Conservation (phyloP, 1,139 yeast species). For the Debaryomycetaceae sp. region DNA sequence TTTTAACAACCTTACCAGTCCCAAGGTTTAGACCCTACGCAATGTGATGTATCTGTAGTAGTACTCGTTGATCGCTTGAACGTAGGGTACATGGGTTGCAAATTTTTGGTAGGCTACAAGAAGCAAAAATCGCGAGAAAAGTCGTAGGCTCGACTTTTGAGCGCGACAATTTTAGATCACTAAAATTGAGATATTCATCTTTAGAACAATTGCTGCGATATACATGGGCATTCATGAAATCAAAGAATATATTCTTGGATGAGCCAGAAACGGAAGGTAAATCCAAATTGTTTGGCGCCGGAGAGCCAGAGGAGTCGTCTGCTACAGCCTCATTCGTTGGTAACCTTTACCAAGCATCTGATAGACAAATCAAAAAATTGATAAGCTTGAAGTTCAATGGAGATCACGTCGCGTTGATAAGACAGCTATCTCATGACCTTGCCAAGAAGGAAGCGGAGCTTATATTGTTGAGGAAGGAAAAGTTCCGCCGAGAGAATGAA, state of each 20-base stretch:
- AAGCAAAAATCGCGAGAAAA: background rate
- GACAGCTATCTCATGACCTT: constrained; percentile 49
- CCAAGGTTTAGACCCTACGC: too few species aligned
- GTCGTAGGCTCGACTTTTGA: background rate
- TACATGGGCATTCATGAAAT: constrained; percentile 3
- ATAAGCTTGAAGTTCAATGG: constrained; percentile 25
- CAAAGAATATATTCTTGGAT: constrained; percentile 6
- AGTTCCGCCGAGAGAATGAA: constrained; percentile 43
- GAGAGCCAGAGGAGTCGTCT: background rate
- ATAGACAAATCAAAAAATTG: constrained; percentile 33
- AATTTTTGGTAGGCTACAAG: background rate
- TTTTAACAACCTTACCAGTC: too few species aligned
- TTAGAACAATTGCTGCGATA: background rate
- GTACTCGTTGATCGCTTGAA: too few species aligned
- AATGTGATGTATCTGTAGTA: too few species aligned
- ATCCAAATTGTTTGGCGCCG: constrained; percentile 6
- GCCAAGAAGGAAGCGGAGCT: constrained; percentile 49
- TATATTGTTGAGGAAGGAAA: constrained; percentile 35
- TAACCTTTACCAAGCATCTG: constrained; percentile 23
- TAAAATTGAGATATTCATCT: background rate
- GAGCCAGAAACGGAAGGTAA: constrained; percentile 3
- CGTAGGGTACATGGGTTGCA: too few species aligned
- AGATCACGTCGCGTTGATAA: constrained; percentile 41
- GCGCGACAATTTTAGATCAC: background rate
- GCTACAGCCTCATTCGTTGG: constrained; percentile 11